Evolutionary conservation across 31 red algal species (phyloP), one percentile per base, ranked within the genome.

Genomic region (Asparagopsis taxiformis): DNA sequence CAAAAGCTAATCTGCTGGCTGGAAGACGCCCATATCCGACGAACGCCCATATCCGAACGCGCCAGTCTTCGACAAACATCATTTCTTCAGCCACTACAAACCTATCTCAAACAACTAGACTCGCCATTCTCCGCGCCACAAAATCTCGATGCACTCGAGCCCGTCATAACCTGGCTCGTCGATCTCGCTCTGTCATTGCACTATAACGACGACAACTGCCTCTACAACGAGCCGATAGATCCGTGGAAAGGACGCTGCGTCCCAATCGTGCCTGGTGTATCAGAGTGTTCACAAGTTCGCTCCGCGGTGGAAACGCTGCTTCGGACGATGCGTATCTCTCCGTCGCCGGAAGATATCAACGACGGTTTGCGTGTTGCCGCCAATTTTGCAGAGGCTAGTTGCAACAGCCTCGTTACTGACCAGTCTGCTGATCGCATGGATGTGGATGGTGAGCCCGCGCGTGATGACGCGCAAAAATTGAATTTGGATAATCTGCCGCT

Each of bases 1-100:
- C 81, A 86, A 53, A 86, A 86, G 60, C 53, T 67, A 33, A 69
- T 86, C 35, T 54, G 44, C 44, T 86, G 81, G 81, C 62, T 86
- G 0, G 81, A 86, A 60, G 81, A 86, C 51, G 55, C 50, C 13
- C 70, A 86, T 62, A 86, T 86, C 33, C 81, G 81, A 2, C 71
- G 53, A 11, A 58, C 66, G 24, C 25, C 51, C 6, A 59, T 63
- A 32, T 11, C 28, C 20, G 46, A 56, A 13, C 68, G 81, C 10
- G 9, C 2, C 24, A 10, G 58, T 17, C 70, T 86, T 21, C 59
- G 62, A n/a, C 37, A 57, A 29, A 35, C 69, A 29, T 33, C 61
- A 13, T 86, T 67, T n/a, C 50, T 20, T 7, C 70, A 49, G 5
- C 22, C 50, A 1, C 52, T 75, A 2, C 39, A 31, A 48, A 31